These are phyloP conservation scores for Kazachstania bromeliacearum DNA, from an alignment of 805 yeast genomes.

Conservation along the genomic window DNA sequence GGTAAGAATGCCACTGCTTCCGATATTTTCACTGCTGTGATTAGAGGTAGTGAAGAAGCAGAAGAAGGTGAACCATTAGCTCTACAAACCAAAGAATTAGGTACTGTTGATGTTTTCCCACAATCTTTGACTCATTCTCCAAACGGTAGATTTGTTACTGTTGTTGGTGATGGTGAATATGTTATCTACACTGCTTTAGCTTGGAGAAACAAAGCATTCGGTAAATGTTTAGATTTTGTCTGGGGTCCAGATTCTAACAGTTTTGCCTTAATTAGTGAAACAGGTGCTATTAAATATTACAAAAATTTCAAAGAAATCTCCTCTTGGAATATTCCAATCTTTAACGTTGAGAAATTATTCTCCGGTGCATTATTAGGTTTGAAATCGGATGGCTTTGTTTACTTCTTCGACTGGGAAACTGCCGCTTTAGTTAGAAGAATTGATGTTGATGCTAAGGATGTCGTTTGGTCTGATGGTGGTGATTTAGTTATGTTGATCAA, in stretches of 20 bases:
- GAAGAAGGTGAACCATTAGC: constrained; percentile 77
- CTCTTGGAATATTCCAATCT: constrained; percentile 53
- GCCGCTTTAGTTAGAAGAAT: constrained; percentile 79
- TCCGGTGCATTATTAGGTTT: constrained; percentile 87
- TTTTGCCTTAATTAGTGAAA: constrained; percentile 72
- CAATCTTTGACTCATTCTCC: constrained; percentile 84
- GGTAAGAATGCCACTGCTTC: constrained; percentile 51
- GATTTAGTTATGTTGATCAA: constrained; percentile 73
- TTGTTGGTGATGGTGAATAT: constrained; percentile 96
- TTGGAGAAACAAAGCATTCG: constrained; percentile 94
- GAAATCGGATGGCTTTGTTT: constrained; percentile 72
- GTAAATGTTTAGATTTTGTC: constrained; percentile 80
- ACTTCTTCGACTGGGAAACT: constrained; percentile 90
- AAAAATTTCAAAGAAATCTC: constrained; percentile 79
- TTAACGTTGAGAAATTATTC: constrained; percentile 68
- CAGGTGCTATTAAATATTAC: constrained; percentile 56
- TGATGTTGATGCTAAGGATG: constrained; percentile 72
- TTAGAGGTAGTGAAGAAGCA: constrained; percentile 56
- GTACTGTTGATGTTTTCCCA: constrained; percentile 91
- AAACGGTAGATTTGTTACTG: constrained; percentile 93
- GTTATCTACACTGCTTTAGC: constrained; percentile 93
- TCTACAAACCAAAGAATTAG: constrained; percentile 79
- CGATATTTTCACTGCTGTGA: constrained; percentile 76
- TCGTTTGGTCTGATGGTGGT: constrained; percentile 90
- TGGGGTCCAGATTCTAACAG: constrained; percentile 91